phyloP scores from a whole-genome alignment of 2,329 filamentous ascomycete genomes.

The Fusarium tuaranense region DNA sequence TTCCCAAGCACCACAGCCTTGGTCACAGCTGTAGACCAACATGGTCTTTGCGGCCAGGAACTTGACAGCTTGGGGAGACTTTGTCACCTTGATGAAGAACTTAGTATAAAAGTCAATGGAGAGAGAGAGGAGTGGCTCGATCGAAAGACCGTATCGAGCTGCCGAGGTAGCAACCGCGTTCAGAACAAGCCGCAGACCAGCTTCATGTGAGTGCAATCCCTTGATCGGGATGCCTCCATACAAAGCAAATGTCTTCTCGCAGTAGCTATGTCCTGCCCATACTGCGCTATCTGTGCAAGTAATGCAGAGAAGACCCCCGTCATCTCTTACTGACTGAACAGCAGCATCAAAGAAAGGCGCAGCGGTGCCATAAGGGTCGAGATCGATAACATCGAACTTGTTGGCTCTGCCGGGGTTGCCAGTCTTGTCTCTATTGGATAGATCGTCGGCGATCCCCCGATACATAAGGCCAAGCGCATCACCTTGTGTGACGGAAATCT shows the following conservation, averaged over 20 bases:
- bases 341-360: conserved; percentile 93
- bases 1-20: conserved; percentile 91
- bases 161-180: conserved; percentile 84
- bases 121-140: conserved; percentile 91
- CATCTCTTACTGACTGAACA: conserved; percentile 82
- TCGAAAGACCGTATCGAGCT: conserved; percentile 85
- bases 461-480: conserved; percentile 97
- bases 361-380: conserved; percentile 96
- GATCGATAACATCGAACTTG: conserved; percentile 92
- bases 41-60: conserved; percentile 92
- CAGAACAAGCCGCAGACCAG: conserved; percentile 86
- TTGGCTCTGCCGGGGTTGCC: conserved; percentile 55
- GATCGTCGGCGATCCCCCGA: conserved; percentile 67
- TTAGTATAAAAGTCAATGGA: conserved; percentile 97
- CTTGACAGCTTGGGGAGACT: conserved; percentile 87
- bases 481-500: conserved; percentile 78
- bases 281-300: conserved; percentile 97
- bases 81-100: conserved; percentile 85
- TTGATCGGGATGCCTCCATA: conserved; percentile 93
- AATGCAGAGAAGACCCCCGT: conserved; percentile 91
- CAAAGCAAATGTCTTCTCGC: conserved; percentile 92
- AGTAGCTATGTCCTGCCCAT: conserved; percentile 93
- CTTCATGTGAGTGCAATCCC: conserved; percentile 88
- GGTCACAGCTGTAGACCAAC: conserved; percentile 91
- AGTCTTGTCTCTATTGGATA: conserved; percentile 55